Base-by-base conservation (phyloP, 176 grass and related monocot genomes). In the Aegilops umbellulata region DNA sequence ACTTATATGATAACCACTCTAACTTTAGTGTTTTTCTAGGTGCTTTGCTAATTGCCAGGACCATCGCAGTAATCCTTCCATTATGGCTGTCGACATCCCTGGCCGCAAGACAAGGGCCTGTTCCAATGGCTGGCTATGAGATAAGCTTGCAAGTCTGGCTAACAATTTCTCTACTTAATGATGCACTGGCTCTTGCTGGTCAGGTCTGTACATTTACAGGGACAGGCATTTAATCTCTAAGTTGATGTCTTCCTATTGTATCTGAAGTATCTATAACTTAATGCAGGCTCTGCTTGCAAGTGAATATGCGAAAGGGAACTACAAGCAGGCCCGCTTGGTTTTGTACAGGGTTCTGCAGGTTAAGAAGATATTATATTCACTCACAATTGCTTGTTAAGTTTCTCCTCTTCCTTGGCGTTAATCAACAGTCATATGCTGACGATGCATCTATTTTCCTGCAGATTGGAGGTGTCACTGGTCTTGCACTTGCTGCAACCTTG, bases 101-200 rank as follows among this genome's bases (percentile, higher is more conserved):
- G 57, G 95, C 93, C 66, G 83, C 93, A 74, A 90, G 90, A 88
- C 91, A 95, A 92, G 95, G 95, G 16, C 81, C 93, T 80, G 77
- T 98, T 90, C 89, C 91, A 76, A 98, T 95, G 95, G 95, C 93
- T 17, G 93, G 91, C 41, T 87, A 98, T 55, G 86, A 98, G 78
- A 92, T 98, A 83, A 95, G 95, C 58, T 89, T 98, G 81, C 93
- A 98, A 89, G 89, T 98, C 24, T 98, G 95, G 95, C 64, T 98
- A 73, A 89, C 93, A 20, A 78, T 95, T 31, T 98, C 93, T 74
- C 88, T 98, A 2, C 91, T 98, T 15, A 98, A 98, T 65, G 95
- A 98, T 83, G 93, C 95, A 26, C 81, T 98, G 65, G 95, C 95
- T 17, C 87, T 98, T 73, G 93, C 95, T 87, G 95, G 93, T 79